phyloP scores from a whole-genome alignment of 106 monocot species.

The Cymbidium sinense region DNA sequence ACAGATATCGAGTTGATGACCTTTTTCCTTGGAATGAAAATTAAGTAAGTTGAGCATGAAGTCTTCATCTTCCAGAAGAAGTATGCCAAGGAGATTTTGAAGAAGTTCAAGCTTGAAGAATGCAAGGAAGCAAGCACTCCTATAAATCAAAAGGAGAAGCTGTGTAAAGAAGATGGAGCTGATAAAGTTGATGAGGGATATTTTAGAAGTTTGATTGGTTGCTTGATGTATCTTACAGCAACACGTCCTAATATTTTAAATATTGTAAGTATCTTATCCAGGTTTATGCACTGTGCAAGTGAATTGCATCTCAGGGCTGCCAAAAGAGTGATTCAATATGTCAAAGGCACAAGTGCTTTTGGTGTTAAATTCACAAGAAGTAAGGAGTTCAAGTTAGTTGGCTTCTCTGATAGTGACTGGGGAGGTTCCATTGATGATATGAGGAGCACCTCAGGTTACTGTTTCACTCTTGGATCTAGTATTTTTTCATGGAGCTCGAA shows the following conservation, averaged over 20 bases:
- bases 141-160: slow-evolving; percentile 5
- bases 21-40: neutral
- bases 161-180: neutral
- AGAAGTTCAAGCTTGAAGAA: slow-evolving; percentile 1
- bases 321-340: slow-evolving; percentile 6
- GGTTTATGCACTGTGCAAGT: slow-evolving; percentile 5
- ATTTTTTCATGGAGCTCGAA: neutral
- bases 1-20: neutral
- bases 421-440: neutral
- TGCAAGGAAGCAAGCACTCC: neutral
- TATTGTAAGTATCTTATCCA: neutral
- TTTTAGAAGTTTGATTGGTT: slow-evolving; percentile 8
- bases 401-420: neutral
- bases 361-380: slow-evolving; percentile 3
- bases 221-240: slow-evolving; percentile 12
- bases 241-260: neutral
- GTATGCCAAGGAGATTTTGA: slow-evolving; percentile 5
- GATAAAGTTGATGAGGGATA: slow-evolving; percentile 6
- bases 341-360: slow-evolving; percentile 4
- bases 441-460: neutral
- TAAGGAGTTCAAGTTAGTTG: slow-evolving; percentile 3
- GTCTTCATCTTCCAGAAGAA: slow-evolving; percentile 8
- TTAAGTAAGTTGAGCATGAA: neutral
- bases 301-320: slow-evolving; percentile 5
- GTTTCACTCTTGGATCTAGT: neutral